These are phyloP conservation scores for Citropsis articulata DNA, from an alignment of 345 rosid species.

Conservation along the genomic window DNA sequence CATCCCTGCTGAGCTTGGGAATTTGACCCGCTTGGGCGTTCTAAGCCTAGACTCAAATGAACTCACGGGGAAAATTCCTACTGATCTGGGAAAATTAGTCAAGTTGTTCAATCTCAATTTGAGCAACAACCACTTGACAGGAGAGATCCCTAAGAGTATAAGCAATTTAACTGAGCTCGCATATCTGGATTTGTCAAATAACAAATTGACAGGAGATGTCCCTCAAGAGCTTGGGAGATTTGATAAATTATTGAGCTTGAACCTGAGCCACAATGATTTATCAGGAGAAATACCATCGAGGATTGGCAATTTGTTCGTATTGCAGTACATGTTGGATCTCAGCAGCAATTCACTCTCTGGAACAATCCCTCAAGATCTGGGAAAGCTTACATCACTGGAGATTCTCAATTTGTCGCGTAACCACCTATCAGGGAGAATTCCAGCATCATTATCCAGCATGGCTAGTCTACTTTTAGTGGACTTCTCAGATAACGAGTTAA, in stretches of 20 bases:
- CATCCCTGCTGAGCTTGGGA: constrained; percentile 55
- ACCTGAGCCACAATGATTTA: constrained; percentile 56
- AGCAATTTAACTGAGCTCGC: constrained; percentile 32
- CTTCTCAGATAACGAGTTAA: constrained; percentile 54
- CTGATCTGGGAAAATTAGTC: constrained; percentile 43
- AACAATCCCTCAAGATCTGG: constrained; percentile 41
- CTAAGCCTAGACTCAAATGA: constrained; percentile 46
- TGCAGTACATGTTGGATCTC: constrained; percentile 52
- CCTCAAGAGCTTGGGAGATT: constrained; percentile 39
- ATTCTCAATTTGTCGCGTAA: constrained; percentile 55
- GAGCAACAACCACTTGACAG: constrained; percentile 52
- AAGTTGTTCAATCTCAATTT: constrained; percentile 38
- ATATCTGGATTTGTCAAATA: constrained; percentile 47
- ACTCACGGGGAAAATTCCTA: constrained; percentile 48
- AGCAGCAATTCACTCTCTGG: constrained; percentile 68
- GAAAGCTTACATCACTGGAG: constrained; percentile 40
- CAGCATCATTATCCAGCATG: constrained; percentile 44
- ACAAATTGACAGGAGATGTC: constrained; percentile 38
- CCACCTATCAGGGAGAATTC: constrained; percentile 50
- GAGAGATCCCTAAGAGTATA: constrained; percentile 35
- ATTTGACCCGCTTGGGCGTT: constrained; percentile 31
- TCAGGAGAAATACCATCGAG: constrained; percentile 46
- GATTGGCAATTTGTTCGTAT: constrained; percentile 35
- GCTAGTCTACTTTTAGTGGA: constrained; percentile 42
- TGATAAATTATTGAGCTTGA: constrained; percentile 36